These are phyloP conservation scores for Aspergillus affinis DNA, from an alignment of 495 filamentous ascomycete genomes.

Conservation along the genomic window DNA sequence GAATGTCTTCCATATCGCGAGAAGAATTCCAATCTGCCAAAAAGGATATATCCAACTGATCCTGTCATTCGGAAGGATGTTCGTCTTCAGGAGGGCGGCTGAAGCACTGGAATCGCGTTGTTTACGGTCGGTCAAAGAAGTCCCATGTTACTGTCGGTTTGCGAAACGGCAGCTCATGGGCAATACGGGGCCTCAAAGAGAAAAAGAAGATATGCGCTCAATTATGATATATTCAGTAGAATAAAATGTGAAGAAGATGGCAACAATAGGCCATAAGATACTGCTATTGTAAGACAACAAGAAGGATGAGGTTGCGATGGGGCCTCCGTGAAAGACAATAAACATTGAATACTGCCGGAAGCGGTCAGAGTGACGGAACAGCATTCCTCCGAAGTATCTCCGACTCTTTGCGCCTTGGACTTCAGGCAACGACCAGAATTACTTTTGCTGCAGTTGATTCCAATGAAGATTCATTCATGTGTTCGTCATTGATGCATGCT, in stretches of 20 bases:
- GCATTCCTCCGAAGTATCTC: neutral
- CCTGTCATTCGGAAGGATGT: neutral
- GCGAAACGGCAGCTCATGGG: constrained; percentile 1
- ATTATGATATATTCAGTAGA: neutral
- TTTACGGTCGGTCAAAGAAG: constrained; percentile 10
- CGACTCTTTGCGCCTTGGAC: neutral
- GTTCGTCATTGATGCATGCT: constrained; percentile 26
- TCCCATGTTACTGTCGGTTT: constrained; percentile 17
- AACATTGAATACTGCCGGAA: constrained; percentile 3
- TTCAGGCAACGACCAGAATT: neutral
- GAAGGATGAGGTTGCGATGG: neutral
- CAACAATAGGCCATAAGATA: neutral
- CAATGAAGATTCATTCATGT: constrained; percentile 2
- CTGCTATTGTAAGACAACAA: neutral
- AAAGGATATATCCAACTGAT: neutral
- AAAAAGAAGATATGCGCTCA: neutral
- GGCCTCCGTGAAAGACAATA: neutral
- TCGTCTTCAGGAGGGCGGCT: neutral
- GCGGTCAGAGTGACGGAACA: constrained; percentile 5
- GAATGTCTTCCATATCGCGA: constrained; percentile 42
- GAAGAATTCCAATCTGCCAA: neutral
- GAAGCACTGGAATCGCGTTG: neutral
- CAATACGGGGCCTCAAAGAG: neutral
- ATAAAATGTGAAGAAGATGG: neutral
- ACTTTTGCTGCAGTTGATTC: neutral